A percentile compares a stretch with the other conserved stretches of the same genome.
phyloP scores from a whole-genome alignment of 1,284 basidiomycete genomes.

The Rhodotorula sp. region DNA sequence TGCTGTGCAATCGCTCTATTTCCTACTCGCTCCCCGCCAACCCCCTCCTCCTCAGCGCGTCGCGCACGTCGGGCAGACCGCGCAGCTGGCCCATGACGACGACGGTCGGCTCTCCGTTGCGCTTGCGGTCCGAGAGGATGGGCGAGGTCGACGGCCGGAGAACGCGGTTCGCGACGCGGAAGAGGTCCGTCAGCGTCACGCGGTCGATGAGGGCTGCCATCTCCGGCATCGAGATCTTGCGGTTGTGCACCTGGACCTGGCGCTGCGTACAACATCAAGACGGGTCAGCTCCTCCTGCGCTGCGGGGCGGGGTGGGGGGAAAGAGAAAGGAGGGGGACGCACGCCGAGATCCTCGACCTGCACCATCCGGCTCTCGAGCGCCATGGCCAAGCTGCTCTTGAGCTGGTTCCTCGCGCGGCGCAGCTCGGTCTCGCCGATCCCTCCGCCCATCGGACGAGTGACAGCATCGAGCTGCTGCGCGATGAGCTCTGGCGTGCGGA shows the following conservation, averaged over 20 bases:
- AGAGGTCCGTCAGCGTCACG: constrained; percentile 70
- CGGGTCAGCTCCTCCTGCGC: too few relatives aligned
- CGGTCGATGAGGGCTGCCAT: constrained; percentile 89
- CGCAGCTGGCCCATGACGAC: constrained; percentile 53
- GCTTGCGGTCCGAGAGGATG: constrained; percentile 50
- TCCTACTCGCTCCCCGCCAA: constrained; percentile 23
- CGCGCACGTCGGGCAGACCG: constrained; percentile 49
- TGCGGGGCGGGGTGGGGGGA: neutral
- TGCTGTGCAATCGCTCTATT: neutral
- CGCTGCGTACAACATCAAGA: constrained; percentile 35
- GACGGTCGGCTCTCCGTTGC: constrained; percentile 54
- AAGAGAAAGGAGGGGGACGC: constrained; percentile 58
- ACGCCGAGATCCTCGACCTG: constrained; percentile 86
- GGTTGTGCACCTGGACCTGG: constrained; percentile 86
- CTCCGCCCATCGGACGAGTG: constrained; percentile 52
- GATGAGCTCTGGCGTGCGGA: constrained; percentile 65
- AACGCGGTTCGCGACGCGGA: constrained; percentile 71
- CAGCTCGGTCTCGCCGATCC: constrained; percentile 69
- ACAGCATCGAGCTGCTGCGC: constrained; percentile 69
- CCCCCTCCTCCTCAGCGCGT: constrained; percentile 30
- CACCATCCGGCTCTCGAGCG: constrained; percentile 84
- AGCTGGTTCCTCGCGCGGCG: constrained; percentile 92
- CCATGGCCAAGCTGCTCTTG: constrained; percentile 92
- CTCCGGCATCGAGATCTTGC: constrained; percentile 82
- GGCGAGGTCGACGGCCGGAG: constrained; percentile 53